Evolutionary conservation across 495 filamentous ascomycete species (phyloP).

Genomic region (Pyrenula aspistea): DNA sequence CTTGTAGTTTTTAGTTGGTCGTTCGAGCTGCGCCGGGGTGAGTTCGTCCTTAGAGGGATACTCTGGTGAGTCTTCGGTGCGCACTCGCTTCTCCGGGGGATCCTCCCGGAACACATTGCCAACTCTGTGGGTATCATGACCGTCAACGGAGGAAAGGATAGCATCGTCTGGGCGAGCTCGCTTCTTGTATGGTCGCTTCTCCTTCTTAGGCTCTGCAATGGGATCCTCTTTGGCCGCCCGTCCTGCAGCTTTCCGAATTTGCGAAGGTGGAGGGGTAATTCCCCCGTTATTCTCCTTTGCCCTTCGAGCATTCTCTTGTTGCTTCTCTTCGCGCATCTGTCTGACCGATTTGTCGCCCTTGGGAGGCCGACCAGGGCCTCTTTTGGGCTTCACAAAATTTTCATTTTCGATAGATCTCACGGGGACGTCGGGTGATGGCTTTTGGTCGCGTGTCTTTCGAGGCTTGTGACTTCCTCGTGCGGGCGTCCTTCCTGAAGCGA

Average conservation of each 20-base stretch:
- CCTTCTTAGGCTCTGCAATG: slow-evolving; percentile 46
- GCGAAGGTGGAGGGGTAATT: slow-evolving; percentile 29
- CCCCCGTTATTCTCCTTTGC: slow-evolving; percentile 36
- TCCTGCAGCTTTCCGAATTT: slow-evolving; percentile 48
- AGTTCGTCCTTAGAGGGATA: slow-evolving; percentile 65
- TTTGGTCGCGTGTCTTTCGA: slow-evolving; percentile 15
- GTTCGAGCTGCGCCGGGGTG: slow-evolving; percentile 72
- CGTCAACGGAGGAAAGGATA: slow-evolving; percentile 31
- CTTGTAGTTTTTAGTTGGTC: slow-evolving; percentile 79
- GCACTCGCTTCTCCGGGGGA: slow-evolving; percentile 39
- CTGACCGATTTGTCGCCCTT: slow-evolving; percentile 63
- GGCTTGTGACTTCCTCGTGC: slow-evolving; percentile 2
- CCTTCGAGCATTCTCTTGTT: slow-evolving; percentile 45
- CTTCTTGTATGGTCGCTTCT: slow-evolving; percentile 72
- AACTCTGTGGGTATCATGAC: slow-evolving; percentile 18
- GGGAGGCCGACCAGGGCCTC: slow-evolving; percentile 77
- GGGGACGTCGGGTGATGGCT: background rate
- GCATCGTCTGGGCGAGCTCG: slow-evolving; percentile 50
- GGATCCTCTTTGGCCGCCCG: slow-evolving; percentile 23
- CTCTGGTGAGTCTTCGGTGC: slow-evolving; percentile 54
- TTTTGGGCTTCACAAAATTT: slow-evolving; percentile 8
- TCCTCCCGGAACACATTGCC: slow-evolving; percentile 21
- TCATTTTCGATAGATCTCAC: background rate
- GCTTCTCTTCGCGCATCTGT: slow-evolving; percentile 54
- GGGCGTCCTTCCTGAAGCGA: background rate